Conservation (phyloP, 2,329 filamentous ascomycete species). For the Cladosporium sp. region DNA sequence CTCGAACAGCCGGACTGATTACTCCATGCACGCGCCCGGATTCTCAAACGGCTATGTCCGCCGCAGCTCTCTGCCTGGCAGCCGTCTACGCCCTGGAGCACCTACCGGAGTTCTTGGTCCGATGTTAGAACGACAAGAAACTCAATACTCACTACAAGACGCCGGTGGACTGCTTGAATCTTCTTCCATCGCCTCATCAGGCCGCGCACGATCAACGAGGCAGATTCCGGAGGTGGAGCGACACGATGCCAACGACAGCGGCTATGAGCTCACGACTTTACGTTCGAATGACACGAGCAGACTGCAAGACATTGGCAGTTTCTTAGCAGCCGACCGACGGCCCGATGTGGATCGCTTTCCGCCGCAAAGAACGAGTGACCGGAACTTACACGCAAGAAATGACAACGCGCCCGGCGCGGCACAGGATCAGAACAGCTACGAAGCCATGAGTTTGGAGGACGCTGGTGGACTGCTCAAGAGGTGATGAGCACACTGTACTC, state of each 20-base stretch:
- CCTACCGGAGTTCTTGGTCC: constrained; percentile 26
- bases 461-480: background rate
- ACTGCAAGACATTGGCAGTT: constrained; percentile 10
- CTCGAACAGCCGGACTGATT: background rate
- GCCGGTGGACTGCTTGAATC: constrained; percentile 25
- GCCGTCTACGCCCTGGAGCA: constrained; percentile 12
- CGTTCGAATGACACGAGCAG: constrained; percentile 11
- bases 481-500: background rate
- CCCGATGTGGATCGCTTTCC: background rate
- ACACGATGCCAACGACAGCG: background rate
- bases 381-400: background rate
- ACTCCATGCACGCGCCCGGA: background rate
- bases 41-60: background rate
- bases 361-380: background rate
- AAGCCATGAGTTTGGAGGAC: background rate
- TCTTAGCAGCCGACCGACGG: background rate
- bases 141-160: constrained; percentile 28
- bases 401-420: background rate
- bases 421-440: background rate
- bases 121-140: constrained; percentile 26
- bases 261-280: background rate
- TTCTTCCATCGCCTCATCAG: background rate
- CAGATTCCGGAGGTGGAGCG: background rate
- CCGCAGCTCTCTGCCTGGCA: background rate
- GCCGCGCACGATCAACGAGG: background rate